A percentile compares a stretch with the other conserved stretches of the same genome.
These are phyloP conservation scores for Protea cynaroides DNA, from an alignment of 164 flowering plant species.

Conservation along the genomic window DNA sequence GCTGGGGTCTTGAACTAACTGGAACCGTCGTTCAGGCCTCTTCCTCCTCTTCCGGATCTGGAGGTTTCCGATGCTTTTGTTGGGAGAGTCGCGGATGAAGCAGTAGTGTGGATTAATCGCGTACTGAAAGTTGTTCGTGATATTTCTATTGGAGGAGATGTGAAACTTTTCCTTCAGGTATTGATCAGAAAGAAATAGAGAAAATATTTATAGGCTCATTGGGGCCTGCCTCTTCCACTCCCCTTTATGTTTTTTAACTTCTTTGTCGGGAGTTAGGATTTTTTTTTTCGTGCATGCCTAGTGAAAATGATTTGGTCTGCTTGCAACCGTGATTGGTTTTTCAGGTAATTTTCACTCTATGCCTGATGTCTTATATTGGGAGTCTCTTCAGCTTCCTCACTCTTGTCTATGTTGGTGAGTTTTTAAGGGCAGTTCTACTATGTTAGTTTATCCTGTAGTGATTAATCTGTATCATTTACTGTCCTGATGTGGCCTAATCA, in stretches of 20 bases:
- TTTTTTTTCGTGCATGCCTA: background rate
- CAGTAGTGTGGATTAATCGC: conserved; percentile 43
- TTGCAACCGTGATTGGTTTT: background rate
- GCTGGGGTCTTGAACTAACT: background rate
- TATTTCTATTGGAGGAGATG: conserved; percentile 54
- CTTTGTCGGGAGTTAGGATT: background rate
- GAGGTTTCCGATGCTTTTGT: conserved; percentile 61
- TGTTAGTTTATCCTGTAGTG: background rate
- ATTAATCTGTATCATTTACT: background rate
- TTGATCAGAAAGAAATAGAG: too few relatives aligned
- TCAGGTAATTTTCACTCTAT: conserved; percentile 59
- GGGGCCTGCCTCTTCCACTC: background rate
- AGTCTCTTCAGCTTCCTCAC: conserved; percentile 73
- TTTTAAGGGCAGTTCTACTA: background rate
- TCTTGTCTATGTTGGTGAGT: conserved; percentile 68
- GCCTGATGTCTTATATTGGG: conserved; percentile 64
- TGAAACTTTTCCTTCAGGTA: conserved; percentile 58
- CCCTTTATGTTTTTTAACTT: too few relatives aligned
- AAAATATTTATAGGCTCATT: background rate
- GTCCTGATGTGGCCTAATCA: background rate
- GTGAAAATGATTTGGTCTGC: background rate
- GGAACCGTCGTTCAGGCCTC: conserved; percentile 46
- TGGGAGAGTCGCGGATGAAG: conserved; percentile 32
- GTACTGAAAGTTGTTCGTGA: conserved; percentile 55
- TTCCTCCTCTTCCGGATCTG: conserved; percentile 82